Evolutionary conservation across 2,329 filamentous ascomycete genomes (phyloP).

Genomic region (Penicillium frequentans): DNA sequence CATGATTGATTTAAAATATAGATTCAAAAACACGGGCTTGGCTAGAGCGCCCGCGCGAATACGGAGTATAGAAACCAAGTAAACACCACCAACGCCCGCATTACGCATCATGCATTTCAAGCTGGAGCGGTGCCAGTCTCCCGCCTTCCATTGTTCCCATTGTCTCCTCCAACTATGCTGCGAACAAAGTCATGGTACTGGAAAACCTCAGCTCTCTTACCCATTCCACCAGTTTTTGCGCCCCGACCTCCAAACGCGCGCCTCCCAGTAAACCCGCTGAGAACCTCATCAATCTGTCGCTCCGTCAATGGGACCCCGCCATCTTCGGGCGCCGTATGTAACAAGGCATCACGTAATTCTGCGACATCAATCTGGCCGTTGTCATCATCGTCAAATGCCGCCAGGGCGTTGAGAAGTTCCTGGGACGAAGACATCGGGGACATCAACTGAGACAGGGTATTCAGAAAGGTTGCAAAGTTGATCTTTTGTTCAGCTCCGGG

Average conservation of each 20-base stretch:
- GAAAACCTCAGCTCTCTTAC: slow-evolving; percentile 82
- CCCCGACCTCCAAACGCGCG: slow-evolving; percentile 64
- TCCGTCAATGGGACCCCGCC: slow-evolving; percentile 65
- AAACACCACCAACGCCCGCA: slow-evolving; percentile 15
- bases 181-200: slow-evolving; percentile 89
- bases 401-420: slow-evolving; percentile 86
- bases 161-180: slow-evolving; percentile 58
- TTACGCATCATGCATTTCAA: slow-evolving; percentile 11
- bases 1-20: background rate
- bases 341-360: slow-evolving; percentile 77
- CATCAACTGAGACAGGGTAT: slow-evolving; percentile 73
- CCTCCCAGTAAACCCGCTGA: slow-evolving; percentile 80
- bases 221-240: slow-evolving; percentile 48
- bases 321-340: slow-evolving; percentile 77
- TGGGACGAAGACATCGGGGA: slow-evolving; percentile 71
- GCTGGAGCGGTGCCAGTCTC: slow-evolving; percentile 15
- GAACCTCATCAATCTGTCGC: slow-evolving; percentile 79
- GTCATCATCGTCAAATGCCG: slow-evolving; percentile 94
- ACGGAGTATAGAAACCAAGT: slow-evolving; percentile 1
- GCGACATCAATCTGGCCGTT: slow-evolving; percentile 85
- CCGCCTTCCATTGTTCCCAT: slow-evolving; percentile 26
- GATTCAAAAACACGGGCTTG: background rate
- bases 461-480: slow-evolving; percentile 82
- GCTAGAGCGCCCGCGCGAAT: background rate
- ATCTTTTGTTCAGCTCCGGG: slow-evolving; percentile 70